Percentiles rank a stretch among this genome's conserved stretches.
Evolutionary conservation across 805 yeast genomes (phyloP).

Genomic region (Metschnikowia vanudenii): DNA sequence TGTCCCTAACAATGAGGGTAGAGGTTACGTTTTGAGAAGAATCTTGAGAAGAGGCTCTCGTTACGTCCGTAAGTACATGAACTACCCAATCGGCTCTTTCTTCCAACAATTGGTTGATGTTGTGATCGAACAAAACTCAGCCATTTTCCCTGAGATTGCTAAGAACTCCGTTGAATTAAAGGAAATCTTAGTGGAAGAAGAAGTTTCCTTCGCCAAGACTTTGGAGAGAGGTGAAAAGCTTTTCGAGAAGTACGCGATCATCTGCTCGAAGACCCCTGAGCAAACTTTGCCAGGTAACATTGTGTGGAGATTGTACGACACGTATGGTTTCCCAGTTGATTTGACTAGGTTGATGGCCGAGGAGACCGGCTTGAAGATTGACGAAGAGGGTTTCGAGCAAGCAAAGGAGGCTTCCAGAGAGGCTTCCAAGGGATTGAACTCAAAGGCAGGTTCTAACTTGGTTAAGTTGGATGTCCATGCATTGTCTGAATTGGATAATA

Average conservation of each 20-base stretch:
- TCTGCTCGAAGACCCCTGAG: conserved; percentile 71
- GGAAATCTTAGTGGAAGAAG: conserved; percentile 95
- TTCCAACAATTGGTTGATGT: conserved; percentile 92
- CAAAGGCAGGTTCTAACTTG: conserved; percentile 51
- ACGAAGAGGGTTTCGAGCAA: conserved; percentile 86
- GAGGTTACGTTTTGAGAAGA: conserved; percentile 97
- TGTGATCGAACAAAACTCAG: conserved; percentile 81
- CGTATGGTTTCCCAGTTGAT: conserved; percentile 99
- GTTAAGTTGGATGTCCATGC: conserved; percentile 91
- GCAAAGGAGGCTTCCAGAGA: conserved; percentile 88
- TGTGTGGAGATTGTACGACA: conserved; percentile 97
- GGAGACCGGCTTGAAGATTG: conserved; percentile 90
- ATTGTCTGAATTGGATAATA: conserved; percentile 64
- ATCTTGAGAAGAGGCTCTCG: conserved; percentile 97
- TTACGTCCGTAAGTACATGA: conserved; percentile 93
- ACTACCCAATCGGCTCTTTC: conserved; percentile 91
- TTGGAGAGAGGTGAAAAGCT: conserved; percentile 96
- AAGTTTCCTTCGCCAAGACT: conserved; percentile 90
- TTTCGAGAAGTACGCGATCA: conserved; percentile 87
- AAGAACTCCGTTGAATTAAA: conserved; percentile 70
- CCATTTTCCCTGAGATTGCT: conserved; percentile 87
- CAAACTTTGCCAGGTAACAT: conserved; percentile 86
- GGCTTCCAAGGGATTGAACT: conserved; percentile 89
- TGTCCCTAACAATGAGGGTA: conserved; percentile 98
- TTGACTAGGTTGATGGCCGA: conserved; percentile 98